Conservation (phyloP, 331 rosid species). For the Spiraea crenata region DNA sequence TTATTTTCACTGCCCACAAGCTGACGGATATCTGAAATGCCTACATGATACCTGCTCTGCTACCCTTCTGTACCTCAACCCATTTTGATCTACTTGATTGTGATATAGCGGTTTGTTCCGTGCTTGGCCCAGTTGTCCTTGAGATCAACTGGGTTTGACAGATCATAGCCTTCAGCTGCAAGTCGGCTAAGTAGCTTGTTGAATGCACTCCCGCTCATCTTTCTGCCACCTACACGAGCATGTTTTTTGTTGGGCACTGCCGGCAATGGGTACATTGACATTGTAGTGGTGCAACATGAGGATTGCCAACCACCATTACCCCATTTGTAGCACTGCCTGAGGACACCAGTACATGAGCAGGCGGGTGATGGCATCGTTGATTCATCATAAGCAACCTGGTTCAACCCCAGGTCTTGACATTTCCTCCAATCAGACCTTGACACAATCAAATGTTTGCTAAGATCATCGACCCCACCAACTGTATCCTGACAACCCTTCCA, state of each 20-base stretch:
- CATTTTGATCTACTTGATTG: slow-evolving; percentile 57
- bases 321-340: slow-evolving; percentile 96
- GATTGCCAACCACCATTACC: slow-evolving; percentile 98
- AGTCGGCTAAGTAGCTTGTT: slow-evolving; percentile 88
- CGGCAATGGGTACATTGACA: slow-evolving; percentile 82
- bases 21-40: slow-evolving; percentile 6
- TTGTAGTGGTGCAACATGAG: slow-evolving; percentile 78
- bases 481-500: slow-evolving; percentile 70
- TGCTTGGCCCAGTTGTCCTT: slow-evolving; percentile 95
- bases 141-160: slow-evolving; percentile 82
- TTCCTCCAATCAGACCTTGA: slow-evolving; percentile 93
- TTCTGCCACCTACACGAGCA: slow-evolving; percentile 88
- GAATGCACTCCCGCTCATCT: slow-evolving; percentile 97
- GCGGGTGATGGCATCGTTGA: slow-evolving; percentile 92
- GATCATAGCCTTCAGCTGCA: slow-evolving; percentile 89
- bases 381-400: slow-evolving; percentile 85
- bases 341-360: slow-evolving; percentile 82
- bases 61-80: slow-evolving; percentile 16
- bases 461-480: slow-evolving; percentile 57
- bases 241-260: slow-evolving; percentile 92
- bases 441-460: slow-evolving; percentile 51
- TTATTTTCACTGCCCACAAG: neutral
- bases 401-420: slow-evolving; percentile 76
- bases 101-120: slow-evolving; percentile 92
- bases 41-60: slow-evolving; percentile 18